A percentile compares a stretch with the other conserved stretches of the same genome.
phyloP scores from a whole-genome alignment of 2,329 filamentous ascomycete species.

The Oidium heveae region DNA sequence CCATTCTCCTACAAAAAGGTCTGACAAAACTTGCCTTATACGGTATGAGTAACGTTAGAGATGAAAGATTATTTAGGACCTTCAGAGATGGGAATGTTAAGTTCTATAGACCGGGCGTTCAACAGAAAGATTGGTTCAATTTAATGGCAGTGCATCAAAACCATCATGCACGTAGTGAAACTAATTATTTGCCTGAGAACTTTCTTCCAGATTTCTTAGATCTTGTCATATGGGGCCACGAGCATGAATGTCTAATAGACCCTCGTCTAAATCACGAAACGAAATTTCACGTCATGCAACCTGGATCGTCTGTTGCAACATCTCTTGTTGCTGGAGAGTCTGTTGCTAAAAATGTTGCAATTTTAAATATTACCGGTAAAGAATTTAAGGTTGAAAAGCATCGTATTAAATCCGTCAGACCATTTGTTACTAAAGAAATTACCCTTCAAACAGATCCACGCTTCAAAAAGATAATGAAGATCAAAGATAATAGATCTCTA shows the following conservation, averaged over 20 bases:
- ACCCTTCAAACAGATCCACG: conserved; percentile 48
- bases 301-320: conserved; percentile 85
- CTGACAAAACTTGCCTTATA: conserved; percentile 80
- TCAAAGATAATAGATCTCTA: conserved; percentile 60
- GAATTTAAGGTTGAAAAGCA: conserved; percentile 62
- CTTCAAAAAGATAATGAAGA: conserved; percentile 53
- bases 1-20: conserved; percentile 80
- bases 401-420: conserved; percentile 65
- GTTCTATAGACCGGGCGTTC: conserved; percentile 63
- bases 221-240: conserved; percentile 86
- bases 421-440: conserved; percentile 72
- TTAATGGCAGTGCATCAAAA: conserved; percentile 90
- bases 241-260: conserved; percentile 86
- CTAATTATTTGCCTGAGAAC: conserved; percentile 80
- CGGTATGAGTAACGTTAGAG: conserved; percentile 83
- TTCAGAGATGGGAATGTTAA: conserved; percentile 85
- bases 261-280: conserved; percentile 64
- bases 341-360: conserved; percentile 69
- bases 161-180: conserved; percentile 74
- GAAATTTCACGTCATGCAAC: conserved; percentile 89
- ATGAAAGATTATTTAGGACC: conserved; percentile 81
- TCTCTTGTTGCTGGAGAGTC: conserved; percentile 78
- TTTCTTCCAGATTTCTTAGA: conserved; percentile 82
- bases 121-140: conserved; percentile 86
- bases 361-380: conserved; percentile 60